phyloP scores from a whole-genome alignment of 1,139 yeast species.

The Hansenula sp. region DNA sequence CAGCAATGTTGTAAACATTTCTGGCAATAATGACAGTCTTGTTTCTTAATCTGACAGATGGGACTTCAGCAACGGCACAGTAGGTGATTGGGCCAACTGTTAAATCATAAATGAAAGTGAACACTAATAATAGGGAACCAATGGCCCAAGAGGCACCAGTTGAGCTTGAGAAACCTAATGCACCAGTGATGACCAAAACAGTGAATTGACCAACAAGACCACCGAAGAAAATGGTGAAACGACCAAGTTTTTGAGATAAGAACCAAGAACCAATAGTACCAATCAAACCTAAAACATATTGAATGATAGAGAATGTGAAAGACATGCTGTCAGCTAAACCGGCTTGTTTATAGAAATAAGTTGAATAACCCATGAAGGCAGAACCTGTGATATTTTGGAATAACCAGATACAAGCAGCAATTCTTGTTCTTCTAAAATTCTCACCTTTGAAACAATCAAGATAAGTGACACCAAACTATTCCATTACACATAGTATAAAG shows the following conservation, averaged over 20 bases:
- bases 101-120: constrained; percentile 29
- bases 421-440: constrained; percentile 49
- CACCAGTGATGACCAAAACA: constrained; percentile 29
- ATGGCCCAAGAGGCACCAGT: constrained; percentile 22
- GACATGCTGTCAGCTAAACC: constrained; percentile 28
- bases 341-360: constrained; percentile 34
- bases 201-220: constrained; percentile 23
- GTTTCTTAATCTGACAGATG: constrained; percentile 34
- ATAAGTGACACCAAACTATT: constrained; percentile 32
- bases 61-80: constrained; percentile 38
- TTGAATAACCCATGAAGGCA: constrained; percentile 42
- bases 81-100: constrained; percentile 35
- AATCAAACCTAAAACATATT: constrained; percentile 29
- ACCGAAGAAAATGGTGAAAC: constrained; percentile 32
- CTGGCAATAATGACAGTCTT: constrained; percentile 37
- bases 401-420: constrained; percentile 44
- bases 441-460: constrained; percentile 43
- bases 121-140: constrained; percentile 29
- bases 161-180: constrained; percentile 24
- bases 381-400: constrained; percentile 50
- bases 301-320: constrained; percentile 29
- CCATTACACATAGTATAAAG: no score
- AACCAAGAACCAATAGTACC: constrained; percentile 29
- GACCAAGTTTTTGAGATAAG: constrained; percentile 25
- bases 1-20: constrained; percentile 30